Conservation (phyloP, 2,329 filamentous ascomycete species). For the Colletotrichum sojae region DNA sequence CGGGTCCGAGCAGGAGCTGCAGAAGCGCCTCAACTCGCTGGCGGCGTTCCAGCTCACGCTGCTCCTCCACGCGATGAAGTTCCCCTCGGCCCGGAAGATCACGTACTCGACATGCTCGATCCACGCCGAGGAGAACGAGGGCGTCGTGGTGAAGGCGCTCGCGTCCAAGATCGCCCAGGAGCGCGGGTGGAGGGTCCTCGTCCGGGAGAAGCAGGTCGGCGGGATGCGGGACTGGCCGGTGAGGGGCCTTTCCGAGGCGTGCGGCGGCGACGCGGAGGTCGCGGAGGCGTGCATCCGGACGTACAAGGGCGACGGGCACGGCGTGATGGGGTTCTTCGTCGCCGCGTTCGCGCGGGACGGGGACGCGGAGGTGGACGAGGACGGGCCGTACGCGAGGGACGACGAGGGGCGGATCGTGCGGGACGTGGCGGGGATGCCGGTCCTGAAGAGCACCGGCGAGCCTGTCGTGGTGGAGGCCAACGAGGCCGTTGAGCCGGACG, state of each 20-base stretch:
- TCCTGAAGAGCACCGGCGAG: constrained; percentile 53
- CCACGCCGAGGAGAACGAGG: constrained; percentile 89
- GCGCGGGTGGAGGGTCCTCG: constrained; percentile 84
- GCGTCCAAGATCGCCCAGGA: constrained; percentile 74
- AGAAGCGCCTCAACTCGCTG: constrained; percentile 78
- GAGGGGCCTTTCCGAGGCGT: constrained; percentile 68
- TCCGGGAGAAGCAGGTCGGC: constrained; percentile 78
- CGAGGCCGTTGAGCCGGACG: constrained; percentile 34
- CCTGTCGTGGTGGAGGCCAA: constrained; percentile 45
- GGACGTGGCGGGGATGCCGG: constrained; percentile 56
- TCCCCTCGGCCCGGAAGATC: constrained; percentile 80
- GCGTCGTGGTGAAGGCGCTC: constrained; percentile 82
- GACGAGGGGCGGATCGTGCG: constrained; percentile 66
- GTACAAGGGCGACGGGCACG: constrained; percentile 83
- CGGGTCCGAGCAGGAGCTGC: constrained; percentile 68
- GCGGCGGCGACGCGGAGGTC: constrained; percentile 64
- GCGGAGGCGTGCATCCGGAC: constrained; percentile 86
- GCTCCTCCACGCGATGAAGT: constrained; percentile 86
- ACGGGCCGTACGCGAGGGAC: constrained; percentile 69
- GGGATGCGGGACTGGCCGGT: constrained; percentile 85
- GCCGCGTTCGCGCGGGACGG: constrained; percentile 82
- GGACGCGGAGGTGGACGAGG: constrained; percentile 43
- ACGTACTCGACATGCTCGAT: constrained; percentile 97
- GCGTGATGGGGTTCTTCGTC: constrained; percentile 96
- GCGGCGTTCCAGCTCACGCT: constrained; percentile 87